phyloP scores from a whole-genome alignment of 2,329 filamentous ascomycete genomes.

The Dactylonectria estremocensis region DNA sequence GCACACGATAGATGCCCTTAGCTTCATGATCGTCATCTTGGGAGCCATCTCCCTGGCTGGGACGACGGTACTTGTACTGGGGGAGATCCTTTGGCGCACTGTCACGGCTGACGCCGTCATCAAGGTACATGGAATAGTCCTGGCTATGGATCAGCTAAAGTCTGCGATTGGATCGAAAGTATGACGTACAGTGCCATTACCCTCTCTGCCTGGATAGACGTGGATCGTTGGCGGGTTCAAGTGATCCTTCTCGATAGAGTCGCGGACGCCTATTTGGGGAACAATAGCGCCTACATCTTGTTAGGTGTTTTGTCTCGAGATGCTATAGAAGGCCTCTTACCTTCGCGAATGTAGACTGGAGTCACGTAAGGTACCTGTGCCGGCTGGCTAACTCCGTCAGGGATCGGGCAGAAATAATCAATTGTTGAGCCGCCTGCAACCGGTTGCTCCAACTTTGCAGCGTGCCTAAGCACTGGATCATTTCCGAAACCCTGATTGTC shows the following conservation, averaged over 20 bases:
- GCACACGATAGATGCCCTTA: neutral
- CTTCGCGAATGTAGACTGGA: constrained; percentile 20
- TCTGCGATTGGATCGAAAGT: neutral
- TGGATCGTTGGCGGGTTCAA: constrained; percentile 20
- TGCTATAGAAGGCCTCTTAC: neutral
- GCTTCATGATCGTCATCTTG: no score
- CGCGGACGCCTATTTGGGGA: constrained; percentile 12
- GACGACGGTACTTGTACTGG: constrained; percentile 3
- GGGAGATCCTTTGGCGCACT: constrained; percentile 6
- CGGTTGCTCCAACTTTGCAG: neutral
- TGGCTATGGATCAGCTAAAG: neutral
- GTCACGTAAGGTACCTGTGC: constrained; percentile 15
- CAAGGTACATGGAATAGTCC: constrained; percentile 26
- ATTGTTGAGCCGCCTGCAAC: constrained; percentile 12
- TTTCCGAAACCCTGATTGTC: neutral
- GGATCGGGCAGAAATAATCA: constrained; percentile 3
- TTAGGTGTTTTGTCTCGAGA: neutral
- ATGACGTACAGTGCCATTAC: neutral
- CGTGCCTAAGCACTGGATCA: neutral
- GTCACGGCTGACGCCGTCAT: constrained; percentile 21
- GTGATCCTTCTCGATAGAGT: constrained; percentile 4
- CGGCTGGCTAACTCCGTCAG: neutral
- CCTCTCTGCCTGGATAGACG: constrained; percentile 20
- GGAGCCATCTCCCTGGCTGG: neutral
- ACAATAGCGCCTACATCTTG: constrained; percentile 5